Evolutionary conservation across 2,329 filamentous ascomycete species (phyloP), one percentile per base, ranked within the genome.

Genomic region (Bipolaris cookei): DNA sequence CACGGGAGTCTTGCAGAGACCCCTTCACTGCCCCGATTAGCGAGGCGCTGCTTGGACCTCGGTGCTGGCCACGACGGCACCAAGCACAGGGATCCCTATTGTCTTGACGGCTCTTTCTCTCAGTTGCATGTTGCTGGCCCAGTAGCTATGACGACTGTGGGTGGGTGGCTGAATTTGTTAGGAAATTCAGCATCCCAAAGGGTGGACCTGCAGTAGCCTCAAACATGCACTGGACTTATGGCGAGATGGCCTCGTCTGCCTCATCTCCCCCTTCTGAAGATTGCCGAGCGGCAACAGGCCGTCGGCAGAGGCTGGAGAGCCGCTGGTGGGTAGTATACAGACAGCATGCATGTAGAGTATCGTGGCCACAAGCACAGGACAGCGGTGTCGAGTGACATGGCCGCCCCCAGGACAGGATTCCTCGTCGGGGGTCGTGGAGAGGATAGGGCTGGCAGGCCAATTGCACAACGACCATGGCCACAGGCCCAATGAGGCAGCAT

Each of bases 151-250:
- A 62, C 56, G 50, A 50, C 58, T 45, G 51, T 54, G 47, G 46
- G 42, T 43, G 45, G 39, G 35, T 51, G 54, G 51, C 39, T 60
- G 41, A 28, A 45, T 50, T 41, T 42, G 39, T 49, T 56, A 50
- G 51, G 43, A 49, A 47, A 20, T 45, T 55, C 38, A 44, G 41
- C 43, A 42, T 52, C 56, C 58, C 35, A 56, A 59, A 56, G 18
- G 18, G 58, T 58, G 58, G 56, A 62, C 64, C 56, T 67, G 63
- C 63, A 68, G 59, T 66, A 67, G 63, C 44, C 44, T 61, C 56
- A 67, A 68, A 66, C 63, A 50, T 38, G 28, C 45, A 38, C 53
- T 55, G 37, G 58, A 55, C 35, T 54, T 39, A 34, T 56, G 23
- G 43, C 45, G 43, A 35, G 48, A 25, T 51, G 18, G 23, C 39